phyloP scores from a whole-genome alignment of 1,139 yeast species.

The Magnusiomyces tetraspermus region DNA sequence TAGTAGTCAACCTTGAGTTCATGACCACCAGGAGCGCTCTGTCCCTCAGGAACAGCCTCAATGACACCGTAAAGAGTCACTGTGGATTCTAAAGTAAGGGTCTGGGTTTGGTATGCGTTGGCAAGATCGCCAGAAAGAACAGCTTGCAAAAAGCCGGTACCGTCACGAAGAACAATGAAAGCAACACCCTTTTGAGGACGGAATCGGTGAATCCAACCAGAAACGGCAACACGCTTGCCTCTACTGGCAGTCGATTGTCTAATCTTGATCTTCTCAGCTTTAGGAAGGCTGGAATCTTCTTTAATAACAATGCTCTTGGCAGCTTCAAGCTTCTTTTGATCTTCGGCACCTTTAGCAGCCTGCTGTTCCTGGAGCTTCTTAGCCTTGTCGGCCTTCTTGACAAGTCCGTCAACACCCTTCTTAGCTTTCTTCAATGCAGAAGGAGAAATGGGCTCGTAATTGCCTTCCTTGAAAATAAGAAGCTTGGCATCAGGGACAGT shows the following conservation, averaged over 20 bases:
- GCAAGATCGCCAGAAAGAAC: slow-evolving; percentile 89
- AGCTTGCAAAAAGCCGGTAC: slow-evolving; percentile 82
- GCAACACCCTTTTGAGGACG: slow-evolving; percentile 88
- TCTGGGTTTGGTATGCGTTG: slow-evolving; percentile 73
- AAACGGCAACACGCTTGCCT: slow-evolving; percentile 57
- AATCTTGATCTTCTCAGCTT: slow-evolving; percentile 61
- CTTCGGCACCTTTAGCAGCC: slow-evolving; percentile 51
- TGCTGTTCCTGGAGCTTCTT: slow-evolving; percentile 54
- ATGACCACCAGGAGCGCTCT: slow-evolving; percentile 95
- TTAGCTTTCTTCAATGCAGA: slow-evolving; percentile 93
- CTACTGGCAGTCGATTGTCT: slow-evolving; percentile 43
- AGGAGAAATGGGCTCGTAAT: slow-evolving; percentile 74
- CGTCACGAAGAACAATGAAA: slow-evolving; percentile 89
- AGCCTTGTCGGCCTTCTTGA: slow-evolving; percentile 81
- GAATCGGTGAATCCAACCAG: slow-evolving; percentile 96
- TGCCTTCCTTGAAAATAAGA: slow-evolving; percentile 54
- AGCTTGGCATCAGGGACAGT: slow-evolving; percentile 48
- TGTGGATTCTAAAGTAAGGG: slow-evolving; percentile 82
- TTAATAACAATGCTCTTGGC: slow-evolving; percentile 57
- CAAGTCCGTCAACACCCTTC: slow-evolving; percentile 88
- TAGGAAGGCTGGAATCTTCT: slow-evolving; percentile 66
- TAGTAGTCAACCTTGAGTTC: slow-evolving; percentile 88
- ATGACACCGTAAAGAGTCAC: slow-evolving; percentile 71
- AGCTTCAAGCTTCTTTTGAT: slow-evolving; percentile 65
- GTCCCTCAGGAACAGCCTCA: slow-evolving; percentile 85